phyloP scores from a whole-genome alignment of 768 basidiomycete genomes.

The Russula dissimulans region DNA sequence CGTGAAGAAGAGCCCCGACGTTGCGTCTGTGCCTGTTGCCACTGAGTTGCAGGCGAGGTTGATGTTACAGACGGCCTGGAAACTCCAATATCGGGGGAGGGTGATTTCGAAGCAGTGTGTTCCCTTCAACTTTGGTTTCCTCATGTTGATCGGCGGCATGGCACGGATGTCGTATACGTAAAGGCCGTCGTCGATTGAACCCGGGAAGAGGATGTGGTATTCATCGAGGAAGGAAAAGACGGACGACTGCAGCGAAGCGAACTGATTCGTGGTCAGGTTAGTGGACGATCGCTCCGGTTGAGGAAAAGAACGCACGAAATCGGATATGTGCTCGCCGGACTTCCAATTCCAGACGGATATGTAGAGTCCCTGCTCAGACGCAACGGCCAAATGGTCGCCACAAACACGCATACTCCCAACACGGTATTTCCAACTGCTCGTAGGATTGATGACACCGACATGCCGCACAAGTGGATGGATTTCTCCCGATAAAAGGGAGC shows the following conservation, averaged over 20 bases:
- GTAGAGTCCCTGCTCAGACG: constrained; percentile 5
- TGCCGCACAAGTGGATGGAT: not conserved
- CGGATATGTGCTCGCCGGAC: constrained; percentile 3
- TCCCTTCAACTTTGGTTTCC: not conserved
- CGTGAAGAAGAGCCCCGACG: not conserved
- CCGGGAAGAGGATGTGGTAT: constrained; percentile 8
- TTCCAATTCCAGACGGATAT: constrained; percentile 9
- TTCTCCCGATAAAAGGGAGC: not conserved
- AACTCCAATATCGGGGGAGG: not conserved
- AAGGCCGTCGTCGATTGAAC: not conserved
- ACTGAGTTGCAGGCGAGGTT: not conserved
- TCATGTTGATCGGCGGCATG: not conserved
- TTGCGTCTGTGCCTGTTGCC: not conserved
- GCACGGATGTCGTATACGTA: constrained; percentile 4
- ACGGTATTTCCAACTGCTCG: constrained; percentile 4
- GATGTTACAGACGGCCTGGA: not conserved
- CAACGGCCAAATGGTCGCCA: not conserved
- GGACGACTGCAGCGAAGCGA: not conserved
- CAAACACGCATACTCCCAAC: constrained; percentile 2
- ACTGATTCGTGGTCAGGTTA: not conserved
- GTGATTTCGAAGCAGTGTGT: constrained; percentile 10
- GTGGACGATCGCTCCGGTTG: no score
- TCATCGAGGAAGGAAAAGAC: constrained; percentile 2
- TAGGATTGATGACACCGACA: not conserved
- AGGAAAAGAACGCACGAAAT: constrained; percentile 1